Conservation (phyloP, 257 asterid species). For the Ehretia macrophylla region DNA sequence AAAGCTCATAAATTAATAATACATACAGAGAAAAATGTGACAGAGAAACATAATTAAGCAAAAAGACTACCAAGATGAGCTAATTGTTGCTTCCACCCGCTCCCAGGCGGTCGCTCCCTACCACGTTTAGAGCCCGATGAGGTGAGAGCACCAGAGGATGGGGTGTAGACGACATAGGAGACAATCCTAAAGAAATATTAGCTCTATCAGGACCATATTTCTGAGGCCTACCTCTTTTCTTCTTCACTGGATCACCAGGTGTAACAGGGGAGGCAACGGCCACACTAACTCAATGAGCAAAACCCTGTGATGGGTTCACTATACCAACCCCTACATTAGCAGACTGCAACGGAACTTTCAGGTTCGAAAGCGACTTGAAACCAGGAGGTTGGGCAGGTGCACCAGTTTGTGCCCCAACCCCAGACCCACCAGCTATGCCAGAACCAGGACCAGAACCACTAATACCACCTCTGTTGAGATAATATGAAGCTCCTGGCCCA, state of each 20-base stretch:
- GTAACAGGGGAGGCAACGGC: conserved; percentile 13
- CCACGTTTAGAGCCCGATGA: conserved; percentile 44
- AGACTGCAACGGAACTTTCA: conserved; percentile 22
- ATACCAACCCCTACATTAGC: conserved; percentile 26
- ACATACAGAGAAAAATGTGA: not conserved
- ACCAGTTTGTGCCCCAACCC: conserved; percentile 25
- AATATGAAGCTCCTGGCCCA: conserved; percentile 64
- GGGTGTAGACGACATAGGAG: conserved; percentile 31
- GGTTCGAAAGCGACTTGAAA: conserved; percentile 14
- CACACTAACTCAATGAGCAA: conserved; percentile 27
- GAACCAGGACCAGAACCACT: conserved; percentile 35
- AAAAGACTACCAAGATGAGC: conserved; percentile 77
- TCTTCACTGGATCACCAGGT: conserved; percentile 27
- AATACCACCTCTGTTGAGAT: conserved; percentile 56
- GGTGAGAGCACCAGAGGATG: conserved; percentile 39
- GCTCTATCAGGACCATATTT: conserved; percentile 37
- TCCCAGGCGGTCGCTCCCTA: conserved; percentile 89
- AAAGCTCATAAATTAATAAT: not conserved
- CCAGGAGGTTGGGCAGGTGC: conserved; percentile 22
- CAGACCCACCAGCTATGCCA: conserved; percentile 24
- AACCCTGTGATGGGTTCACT: conserved; percentile 23
- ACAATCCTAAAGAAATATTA: conserved; percentile 27
- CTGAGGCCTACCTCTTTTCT: conserved; percentile 41
- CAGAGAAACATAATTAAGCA: not conserved
- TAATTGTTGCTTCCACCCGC: conserved; percentile 92